Evolutionary conservation across 176 grass and related monocot species (phyloP).

Genomic region (Eragrostis nindensis): DNA sequence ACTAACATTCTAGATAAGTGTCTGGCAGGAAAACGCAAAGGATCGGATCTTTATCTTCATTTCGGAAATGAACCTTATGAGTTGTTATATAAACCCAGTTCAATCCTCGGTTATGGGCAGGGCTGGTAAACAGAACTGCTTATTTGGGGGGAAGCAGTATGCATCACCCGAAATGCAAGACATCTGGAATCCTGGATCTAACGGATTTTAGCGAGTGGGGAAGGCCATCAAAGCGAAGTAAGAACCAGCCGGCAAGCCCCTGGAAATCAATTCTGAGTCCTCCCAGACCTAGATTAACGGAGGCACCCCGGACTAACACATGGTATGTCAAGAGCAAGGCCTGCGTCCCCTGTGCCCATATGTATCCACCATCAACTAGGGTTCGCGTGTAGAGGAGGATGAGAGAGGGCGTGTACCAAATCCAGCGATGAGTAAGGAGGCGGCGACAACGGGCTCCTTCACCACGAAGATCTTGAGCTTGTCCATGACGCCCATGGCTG

Average conservation of each 20-base stretch:
- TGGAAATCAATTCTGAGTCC: not conserved
- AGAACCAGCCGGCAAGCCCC: accelerated
- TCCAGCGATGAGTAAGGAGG: constrained; percentile 92
- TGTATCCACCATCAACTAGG: constrained; percentile 41
- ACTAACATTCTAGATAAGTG: not conserved
- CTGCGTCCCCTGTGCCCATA: not conserved
- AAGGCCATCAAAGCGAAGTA: not conserved
- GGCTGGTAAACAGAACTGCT: not conserved
- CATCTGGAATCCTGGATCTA: constrained; percentile 29
- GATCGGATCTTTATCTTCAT: not conserved
- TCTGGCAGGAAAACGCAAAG: not conserved
- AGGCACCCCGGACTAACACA: not conserved
- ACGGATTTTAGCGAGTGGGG: not conserved
- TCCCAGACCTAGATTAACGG: not conserved
- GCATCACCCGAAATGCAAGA: not conserved
- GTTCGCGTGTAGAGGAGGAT: not conserved
- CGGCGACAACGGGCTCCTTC: constrained; percentile 79
- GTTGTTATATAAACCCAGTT: not conserved
- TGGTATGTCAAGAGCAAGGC: not conserved
- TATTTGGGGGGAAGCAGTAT: not conserved
- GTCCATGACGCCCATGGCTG: constrained; percentile 66
- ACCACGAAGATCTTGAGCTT: constrained; percentile 88
- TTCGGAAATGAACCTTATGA: not conserved
- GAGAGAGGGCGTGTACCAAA: constrained; percentile 50
- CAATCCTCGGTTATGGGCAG: not conserved